Evolutionary conservation across 306 rosid species (phyloP).

Genomic region (Pterocarpus santalinus): DNA sequence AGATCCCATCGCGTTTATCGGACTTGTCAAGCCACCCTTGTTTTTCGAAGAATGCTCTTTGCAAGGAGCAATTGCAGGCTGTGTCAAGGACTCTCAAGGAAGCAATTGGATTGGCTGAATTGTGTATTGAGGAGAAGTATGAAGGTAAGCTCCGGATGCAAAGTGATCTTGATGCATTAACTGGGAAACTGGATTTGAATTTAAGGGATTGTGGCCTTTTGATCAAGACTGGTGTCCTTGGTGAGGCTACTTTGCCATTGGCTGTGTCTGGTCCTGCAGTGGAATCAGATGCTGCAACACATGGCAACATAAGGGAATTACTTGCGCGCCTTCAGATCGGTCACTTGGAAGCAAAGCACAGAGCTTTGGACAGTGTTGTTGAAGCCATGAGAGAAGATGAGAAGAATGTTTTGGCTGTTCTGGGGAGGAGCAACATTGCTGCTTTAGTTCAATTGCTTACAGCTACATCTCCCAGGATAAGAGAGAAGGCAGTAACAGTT

Average conservation of each 20-base stretch:
- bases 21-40: constrained; percentile 95
- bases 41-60: constrained; percentile 86
- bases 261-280: constrained; percentile 52
- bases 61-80: constrained; percentile 90
- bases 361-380: constrained; percentile 77
- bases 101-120: constrained; percentile 63
- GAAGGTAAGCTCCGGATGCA: constrained; percentile 96
- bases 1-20: constrained; percentile 75
- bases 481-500: constrained; percentile 81
- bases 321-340: constrained; percentile 96
- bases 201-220: constrained; percentile 83
- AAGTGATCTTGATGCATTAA: constrained; percentile 83
- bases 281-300: constrained; percentile 56
- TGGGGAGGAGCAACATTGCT: constrained; percentile 78
- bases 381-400: constrained; percentile 92
- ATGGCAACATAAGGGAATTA: constrained; percentile 67
- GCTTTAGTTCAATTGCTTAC: constrained; percentile 85
- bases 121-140: constrained; percentile 71
- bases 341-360: constrained; percentile 79
- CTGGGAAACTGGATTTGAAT: constrained; percentile 83
- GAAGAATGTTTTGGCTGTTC: constrained; percentile 63
- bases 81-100: constrained; percentile 68
- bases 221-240: constrained; percentile 94
- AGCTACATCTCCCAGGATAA: constrained; percentile 75
- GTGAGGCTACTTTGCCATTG: constrained; percentile 73